Evolutionary conservation across 257 asterid species (phyloP).

Genomic region (Ehretia macrophylla): DNA sequence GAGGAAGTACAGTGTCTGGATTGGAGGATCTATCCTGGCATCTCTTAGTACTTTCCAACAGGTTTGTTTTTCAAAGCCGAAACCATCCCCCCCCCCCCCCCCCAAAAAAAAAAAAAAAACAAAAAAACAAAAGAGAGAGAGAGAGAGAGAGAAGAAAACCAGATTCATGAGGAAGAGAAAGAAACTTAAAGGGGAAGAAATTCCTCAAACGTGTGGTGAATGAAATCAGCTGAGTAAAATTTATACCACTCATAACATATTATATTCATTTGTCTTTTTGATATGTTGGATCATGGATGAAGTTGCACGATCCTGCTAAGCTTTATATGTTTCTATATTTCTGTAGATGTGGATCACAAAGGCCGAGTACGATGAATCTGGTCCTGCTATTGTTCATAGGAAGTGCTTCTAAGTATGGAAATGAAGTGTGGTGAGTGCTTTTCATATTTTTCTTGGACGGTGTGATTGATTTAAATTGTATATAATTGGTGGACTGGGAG

Average conservation of each 20-base stretch:
- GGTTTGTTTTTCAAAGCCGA: conserved; percentile 21
- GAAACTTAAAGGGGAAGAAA: too few relatives aligned
- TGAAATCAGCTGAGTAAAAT: too few relatives aligned
- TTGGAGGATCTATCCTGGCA: conserved; percentile 64
- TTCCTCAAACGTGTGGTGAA: too few relatives aligned
- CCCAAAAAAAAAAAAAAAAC: too few relatives aligned
- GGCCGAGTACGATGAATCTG: conserved; percentile 14
- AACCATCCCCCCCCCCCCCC: background rate
- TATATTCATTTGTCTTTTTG: background rate
- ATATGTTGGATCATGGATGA: background rate
- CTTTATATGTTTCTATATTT: background rate
- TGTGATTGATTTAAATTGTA: too few relatives aligned
- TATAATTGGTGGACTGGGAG: too few relatives aligned
- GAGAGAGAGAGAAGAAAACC: too few relatives aligned
- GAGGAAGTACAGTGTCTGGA: conserved; percentile 76
- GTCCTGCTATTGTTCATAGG: conserved; percentile 15
- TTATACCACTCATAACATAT: too few relatives aligned
- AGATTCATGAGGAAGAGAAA: too few relatives aligned
- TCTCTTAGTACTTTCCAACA: conserved; percentile 72
- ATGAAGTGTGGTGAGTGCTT: background rate
- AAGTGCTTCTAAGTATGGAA: conserved; percentile 12
- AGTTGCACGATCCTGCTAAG: background rate
- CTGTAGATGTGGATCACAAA: conserved; percentile 15
- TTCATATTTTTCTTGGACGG: background rate
- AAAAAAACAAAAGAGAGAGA: too few relatives aligned